Conservation (phyloP, 2,329 filamentous ascomycete species). For the Xylaria sp. region DNA sequence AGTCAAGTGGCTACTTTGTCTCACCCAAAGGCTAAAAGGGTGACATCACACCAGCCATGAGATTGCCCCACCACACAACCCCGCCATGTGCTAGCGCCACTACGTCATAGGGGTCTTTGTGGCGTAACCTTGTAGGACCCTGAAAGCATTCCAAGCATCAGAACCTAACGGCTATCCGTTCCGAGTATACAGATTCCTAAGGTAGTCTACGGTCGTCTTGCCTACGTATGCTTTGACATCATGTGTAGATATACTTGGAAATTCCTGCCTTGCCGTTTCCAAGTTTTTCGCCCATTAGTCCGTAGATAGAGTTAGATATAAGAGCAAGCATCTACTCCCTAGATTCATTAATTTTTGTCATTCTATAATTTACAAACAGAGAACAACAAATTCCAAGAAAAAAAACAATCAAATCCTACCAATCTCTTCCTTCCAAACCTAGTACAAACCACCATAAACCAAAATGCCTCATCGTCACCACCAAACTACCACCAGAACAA, state of each 20-base stretch:
- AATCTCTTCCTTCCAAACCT: constrained; percentile 18
- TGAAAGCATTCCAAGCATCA: constrained; percentile 13
- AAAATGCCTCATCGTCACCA: constrained; percentile 50
- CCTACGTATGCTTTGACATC: constrained; percentile 35
- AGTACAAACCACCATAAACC: constrained; percentile 6
- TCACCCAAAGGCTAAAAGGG: no score
- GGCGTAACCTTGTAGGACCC: constrained; percentile 15
- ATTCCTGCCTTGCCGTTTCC: constrained; percentile 16
- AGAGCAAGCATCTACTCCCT: constrained; percentile 1
- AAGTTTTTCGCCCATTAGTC: constrained; percentile 8
- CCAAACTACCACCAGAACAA: constrained; percentile 53
- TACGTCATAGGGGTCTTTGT: constrained; percentile 37
- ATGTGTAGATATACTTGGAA: constrained; percentile 2
- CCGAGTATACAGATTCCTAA: constrained; percentile 6
- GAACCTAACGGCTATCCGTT: constrained; percentile 5
- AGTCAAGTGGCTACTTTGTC: no score
- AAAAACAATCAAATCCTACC: neutral
- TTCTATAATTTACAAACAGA: neutral
- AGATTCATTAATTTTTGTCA: neutral
- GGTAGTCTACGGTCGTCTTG: constrained; percentile 4
- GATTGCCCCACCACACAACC: neutral
- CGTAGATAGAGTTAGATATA: constrained; percentile 15
- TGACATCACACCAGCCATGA: constrained; percentile 23
- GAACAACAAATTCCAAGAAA: neutral
- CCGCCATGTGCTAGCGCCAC: constrained; percentile 6